These are phyloP conservation scores for Posidonia australis DNA, from an alignment of 106 monocot genomes.

Conservation along the genomic window DNA sequence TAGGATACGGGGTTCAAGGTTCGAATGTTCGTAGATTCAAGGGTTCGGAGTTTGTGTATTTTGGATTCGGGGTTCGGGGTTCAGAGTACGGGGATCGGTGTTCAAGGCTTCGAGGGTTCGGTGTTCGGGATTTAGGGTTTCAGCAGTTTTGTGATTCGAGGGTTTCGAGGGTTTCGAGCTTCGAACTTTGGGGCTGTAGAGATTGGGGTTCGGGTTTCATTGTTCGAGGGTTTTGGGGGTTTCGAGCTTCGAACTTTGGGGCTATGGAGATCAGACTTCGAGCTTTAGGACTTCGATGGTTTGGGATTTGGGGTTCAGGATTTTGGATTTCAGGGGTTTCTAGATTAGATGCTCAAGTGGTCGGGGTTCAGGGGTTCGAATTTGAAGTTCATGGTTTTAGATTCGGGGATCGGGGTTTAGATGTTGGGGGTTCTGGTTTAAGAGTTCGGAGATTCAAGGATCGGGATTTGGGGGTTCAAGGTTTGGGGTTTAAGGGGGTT, in stretches of 20 bases:
- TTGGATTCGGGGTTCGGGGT: neutral
- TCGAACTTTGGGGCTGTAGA: neutral
- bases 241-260: neutral
- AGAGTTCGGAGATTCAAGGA: neutral
- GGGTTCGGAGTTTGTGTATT: neutral
- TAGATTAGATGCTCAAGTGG: neutral
- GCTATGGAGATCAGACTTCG: too few relatives aligned
- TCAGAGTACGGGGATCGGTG: neutral
- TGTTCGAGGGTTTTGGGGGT: slow-evolving; percentile 1
- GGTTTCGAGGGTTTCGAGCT: neutral
- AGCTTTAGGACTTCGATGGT: too few relatives aligned
- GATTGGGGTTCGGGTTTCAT: neutral
- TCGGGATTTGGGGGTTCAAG: neutral
- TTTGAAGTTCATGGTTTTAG: neutral
- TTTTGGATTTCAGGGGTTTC: slow-evolving; percentile 1
- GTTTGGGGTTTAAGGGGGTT: neutral
- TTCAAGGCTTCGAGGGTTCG: neutral
- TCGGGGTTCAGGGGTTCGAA: neutral
- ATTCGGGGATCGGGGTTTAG: too few relatives aligned
- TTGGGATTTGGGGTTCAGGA: slow-evolving; percentile 2
- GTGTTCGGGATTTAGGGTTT: neutral
- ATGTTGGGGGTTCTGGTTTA: too few relatives aligned
- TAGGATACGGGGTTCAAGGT: neutral
- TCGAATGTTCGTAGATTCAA: too few relatives aligned
- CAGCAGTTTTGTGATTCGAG: neutral